These are phyloP conservation scores for Lignosus rhinocerotis DNA, from an alignment of 1,284 basidiomycete species.

Conservation along the genomic window DNA sequence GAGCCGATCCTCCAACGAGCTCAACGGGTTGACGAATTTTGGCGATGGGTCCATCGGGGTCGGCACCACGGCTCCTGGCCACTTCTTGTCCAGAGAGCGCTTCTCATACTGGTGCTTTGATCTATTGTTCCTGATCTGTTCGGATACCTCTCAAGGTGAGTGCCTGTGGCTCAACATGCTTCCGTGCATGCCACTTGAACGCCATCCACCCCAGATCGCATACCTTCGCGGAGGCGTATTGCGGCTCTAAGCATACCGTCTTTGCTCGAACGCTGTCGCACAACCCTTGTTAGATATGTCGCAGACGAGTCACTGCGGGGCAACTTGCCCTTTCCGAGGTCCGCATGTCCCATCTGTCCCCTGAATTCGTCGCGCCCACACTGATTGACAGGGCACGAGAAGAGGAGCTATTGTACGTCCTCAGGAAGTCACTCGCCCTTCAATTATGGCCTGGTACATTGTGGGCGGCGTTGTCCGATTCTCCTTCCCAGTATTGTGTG, in stretches of 20 bases:
- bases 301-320: constrained; percentile 84
- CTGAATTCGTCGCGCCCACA: not conserved
- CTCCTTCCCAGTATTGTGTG: constrained; percentile 54
- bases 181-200: not conserved
- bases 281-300: constrained; percentile 70
- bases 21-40: constrained; percentile 41
- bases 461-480: constrained; percentile 70
- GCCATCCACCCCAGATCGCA: constrained; percentile 48
- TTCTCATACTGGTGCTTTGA: constrained; percentile 96
- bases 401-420: constrained; percentile 86
- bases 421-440: constrained; percentile 73
- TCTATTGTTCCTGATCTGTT: constrained; percentile 80
- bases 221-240: constrained; percentile 59
- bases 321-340: constrained; percentile 84
- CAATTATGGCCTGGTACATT: constrained; percentile 73
- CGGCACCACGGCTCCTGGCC: constrained; percentile 64
- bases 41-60: constrained; percentile 39
- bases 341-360: not conserved
- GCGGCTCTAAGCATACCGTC: constrained; percentile 71
- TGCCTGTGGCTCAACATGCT: not conserved
- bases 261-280: constrained; percentile 73
- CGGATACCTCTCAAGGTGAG: constrained; percentile 60
- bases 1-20: constrained; percentile 29
- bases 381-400: constrained; percentile 65
- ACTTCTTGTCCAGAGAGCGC: constrained; percentile 71